Conservation (phyloP, 2,329 filamentous ascomycete species). For the Pseudophaeomoniella oleicola region DNA sequence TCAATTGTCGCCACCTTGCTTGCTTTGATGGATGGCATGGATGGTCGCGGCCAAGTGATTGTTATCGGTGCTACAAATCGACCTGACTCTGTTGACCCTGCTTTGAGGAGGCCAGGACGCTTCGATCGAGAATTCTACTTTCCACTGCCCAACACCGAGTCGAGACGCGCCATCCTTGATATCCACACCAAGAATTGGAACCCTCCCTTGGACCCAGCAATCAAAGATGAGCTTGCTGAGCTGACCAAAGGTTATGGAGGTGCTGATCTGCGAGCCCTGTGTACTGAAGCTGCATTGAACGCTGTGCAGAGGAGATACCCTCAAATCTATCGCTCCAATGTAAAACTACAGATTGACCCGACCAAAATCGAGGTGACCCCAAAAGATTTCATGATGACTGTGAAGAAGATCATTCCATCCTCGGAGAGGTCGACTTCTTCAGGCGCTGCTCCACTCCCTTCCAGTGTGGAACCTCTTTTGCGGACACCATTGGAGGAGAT, state of each 20-base stretch:
- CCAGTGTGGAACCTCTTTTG: slow-evolving; percentile 67
- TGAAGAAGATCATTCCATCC: slow-evolving; percentile 92
- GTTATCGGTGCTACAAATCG: slow-evolving; percentile 98
- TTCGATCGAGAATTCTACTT: slow-evolving; percentile 99
- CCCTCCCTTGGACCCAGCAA: slow-evolving; percentile 52
- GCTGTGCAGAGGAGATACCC: slow-evolving; percentile 91
- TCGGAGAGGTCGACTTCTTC: slow-evolving; percentile 82
- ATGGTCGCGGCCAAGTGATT: slow-evolving; percentile 93
- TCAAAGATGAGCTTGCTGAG: slow-evolving; percentile 70
- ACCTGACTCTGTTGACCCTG: slow-evolving; percentile 90
- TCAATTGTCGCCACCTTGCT: slow-evolving; percentile 93
- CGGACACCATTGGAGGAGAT: slow-evolving; percentile 58
- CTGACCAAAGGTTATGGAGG: slow-evolving; percentile 93
- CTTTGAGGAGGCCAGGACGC: slow-evolving; percentile 80
- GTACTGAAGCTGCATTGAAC: slow-evolving; percentile 90
- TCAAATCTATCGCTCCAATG: slow-evolving; percentile 82
- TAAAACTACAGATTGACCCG: slow-evolving; percentile 81
- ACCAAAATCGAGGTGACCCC: slow-evolving; percentile 72
- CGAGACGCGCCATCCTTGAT: slow-evolving; percentile 72
- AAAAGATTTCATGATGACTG: slow-evolving; percentile 92
- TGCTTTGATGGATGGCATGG: slow-evolving; percentile 94
- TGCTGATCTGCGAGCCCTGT: slow-evolving; percentile 84
- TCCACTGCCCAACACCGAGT: slow-evolving; percentile 69
- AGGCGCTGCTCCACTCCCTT: slow-evolving; percentile 66
- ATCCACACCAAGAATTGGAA: slow-evolving; percentile 96